A percentile compares a stretch with the other conserved stretches of the same genome.
phyloP scores from a whole-genome alignment of 2,329 filamentous ascomycete genomes.

The Xenoacremonium recifei region DNA sequence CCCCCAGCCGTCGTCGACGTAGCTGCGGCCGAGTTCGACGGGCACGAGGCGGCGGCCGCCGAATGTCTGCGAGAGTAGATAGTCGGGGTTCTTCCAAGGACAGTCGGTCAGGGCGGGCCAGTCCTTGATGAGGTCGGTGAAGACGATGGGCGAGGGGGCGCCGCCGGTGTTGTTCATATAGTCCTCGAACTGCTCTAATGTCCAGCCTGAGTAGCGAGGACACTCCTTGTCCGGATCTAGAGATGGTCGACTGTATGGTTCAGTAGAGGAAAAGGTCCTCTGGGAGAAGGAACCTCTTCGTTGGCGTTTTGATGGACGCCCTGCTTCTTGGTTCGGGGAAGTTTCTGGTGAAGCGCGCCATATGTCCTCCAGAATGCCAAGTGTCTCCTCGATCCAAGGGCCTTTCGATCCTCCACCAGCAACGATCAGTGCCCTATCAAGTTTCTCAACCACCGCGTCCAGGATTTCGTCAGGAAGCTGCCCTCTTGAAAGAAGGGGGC shows the following conservation, averaged over 20 bases:
- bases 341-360: too few species aligned
- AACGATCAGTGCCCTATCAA: slow-evolving; percentile 78
- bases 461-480: slow-evolving; percentile 32
- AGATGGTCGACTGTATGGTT: slow-evolving; percentile 28
- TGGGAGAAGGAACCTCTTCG: slow-evolving; percentile 4
- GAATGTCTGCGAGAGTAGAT: slow-evolving; percentile 73
- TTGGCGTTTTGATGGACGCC: slow-evolving; percentile 22
- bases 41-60: slow-evolving; percentile 78
- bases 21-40: slow-evolving; percentile 81
- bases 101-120: slow-evolving; percentile 75
- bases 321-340: slow-evolving; percentile 7
- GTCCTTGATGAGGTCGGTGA: slow-evolving; percentile 57
- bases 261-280: slow-evolving; percentile 23
- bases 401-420: slow-evolving; percentile 59
- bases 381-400: slow-evolving; percentile 50
- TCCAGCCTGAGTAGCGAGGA: slow-evolving; percentile 37
- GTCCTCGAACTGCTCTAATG: slow-evolving; percentile 59
- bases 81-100: slow-evolving; percentile 71
- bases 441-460: slow-evolving; percentile 56
- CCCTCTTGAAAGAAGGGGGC: slow-evolving; percentile 1
- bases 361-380: slow-evolving; percentile 41
- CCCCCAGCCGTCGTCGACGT: slow-evolving; percentile 81
- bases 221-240: slow-evolving; percentile 23
- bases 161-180: slow-evolving; percentile 50
- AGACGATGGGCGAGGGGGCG: slow-evolving; percentile 62